Base-by-base conservation (phyloP, 2,329 filamentous ascomycete genomes). In the Colletotrichum navitas region DNA sequence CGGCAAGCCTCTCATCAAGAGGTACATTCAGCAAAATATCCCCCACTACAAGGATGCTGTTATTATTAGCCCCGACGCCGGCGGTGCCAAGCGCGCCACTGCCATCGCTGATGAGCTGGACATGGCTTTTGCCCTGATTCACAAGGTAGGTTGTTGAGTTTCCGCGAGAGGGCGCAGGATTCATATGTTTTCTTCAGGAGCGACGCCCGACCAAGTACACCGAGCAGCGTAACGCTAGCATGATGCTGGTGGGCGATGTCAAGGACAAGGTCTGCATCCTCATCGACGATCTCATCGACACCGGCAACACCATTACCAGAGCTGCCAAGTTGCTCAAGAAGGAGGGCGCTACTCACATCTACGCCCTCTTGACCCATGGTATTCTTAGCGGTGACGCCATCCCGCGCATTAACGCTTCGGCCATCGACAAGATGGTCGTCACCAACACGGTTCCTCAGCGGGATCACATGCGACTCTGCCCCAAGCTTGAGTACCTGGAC, bases 311-410 rank as follows among this genome's bases (percentile, higher is more conserved):
- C 47, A 97, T 98, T 77, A 98, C 95, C 0, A 90, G 96, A 72
- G 96, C 96, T 11, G 96, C 96, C 39, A 98, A 98, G 85, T 88
- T 98, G n/a, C 85, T 98, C 75, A 98, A 98, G 85, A 95, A 94
- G 78, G 94, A 98, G 83, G 95, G 95, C 54, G 96, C 96, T n/a
- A 92, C 91, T 45, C 91, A 91, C 75, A 94, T 98, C 56, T 97
- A 95, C 80, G 96, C 96, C 8, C 87, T 99, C 64, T 89, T 99
- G 75, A 98, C 96, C 6, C 96, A 99, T 79, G 96, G 95, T 64
- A 94, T 98, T 74, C 89, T 99, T 79, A 97, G 94, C 79, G 96
- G 96, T 41, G 95, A 99, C 80, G 95, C 95, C 65, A 96, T 98
- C 78, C 91, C 94, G 62, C 91, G 95, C 71, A 95, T 99, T 85